Evolutionary conservation across 164 flowering plant species (phyloP).

Genomic region (Saururus chinensis): DNA sequence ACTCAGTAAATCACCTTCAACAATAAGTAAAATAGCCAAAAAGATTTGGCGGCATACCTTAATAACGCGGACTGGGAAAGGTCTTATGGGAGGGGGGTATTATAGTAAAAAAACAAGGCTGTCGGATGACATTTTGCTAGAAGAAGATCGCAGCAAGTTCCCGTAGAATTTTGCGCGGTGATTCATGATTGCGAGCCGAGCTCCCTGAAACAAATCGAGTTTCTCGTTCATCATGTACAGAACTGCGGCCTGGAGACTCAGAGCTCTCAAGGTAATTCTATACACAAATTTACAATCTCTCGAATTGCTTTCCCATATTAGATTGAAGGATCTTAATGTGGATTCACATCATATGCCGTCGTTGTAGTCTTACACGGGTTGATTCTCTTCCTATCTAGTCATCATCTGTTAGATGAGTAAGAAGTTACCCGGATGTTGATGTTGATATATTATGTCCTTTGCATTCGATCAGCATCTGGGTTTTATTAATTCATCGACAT

Average conservation of each 20-base stretch:
- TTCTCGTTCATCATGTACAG: constrained; percentile 42
- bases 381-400: background rate
- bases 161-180: too few species aligned
- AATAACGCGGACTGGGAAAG: too few species aligned
- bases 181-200: too few species aligned
- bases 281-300: background rate
- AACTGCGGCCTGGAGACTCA: constrained; percentile 51
- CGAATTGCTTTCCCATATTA: background rate
- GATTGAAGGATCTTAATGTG: background rate
- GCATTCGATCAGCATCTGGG: background rate
- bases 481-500: background rate
- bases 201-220: background rate
- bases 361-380: background rate
- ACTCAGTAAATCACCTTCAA: too few species aligned
- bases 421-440: too few species aligned
- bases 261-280: constrained; percentile 40
- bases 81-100: too few species aligned
- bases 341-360: background rate
- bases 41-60: too few species aligned
- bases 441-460: background rate
- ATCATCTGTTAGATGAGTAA: too few species aligned
- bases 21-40: too few species aligned
- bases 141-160: too few species aligned
- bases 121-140: too few species aligned
- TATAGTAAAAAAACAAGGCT: too few species aligned